Evolutionary conservation across 441 rosid species (phyloP).

Genomic region (Codiaeum variegatum): DNA sequence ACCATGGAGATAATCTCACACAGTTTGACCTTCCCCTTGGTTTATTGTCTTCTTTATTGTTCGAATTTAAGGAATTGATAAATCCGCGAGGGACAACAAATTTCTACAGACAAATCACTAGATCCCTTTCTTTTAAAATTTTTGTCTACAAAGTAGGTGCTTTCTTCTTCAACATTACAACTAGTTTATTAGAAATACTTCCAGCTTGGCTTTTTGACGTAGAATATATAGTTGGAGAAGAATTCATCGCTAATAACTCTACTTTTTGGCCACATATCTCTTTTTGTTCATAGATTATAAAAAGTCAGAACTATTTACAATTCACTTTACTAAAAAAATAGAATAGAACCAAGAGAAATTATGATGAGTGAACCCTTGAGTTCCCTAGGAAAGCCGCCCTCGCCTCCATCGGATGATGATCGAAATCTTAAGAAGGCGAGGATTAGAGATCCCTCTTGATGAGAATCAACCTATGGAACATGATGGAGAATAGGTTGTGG

Average conservation of each 20-base stretch:
- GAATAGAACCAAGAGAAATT: too few species aligned
- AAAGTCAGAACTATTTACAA: too few species aligned
- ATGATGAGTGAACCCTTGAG: too few species aligned
- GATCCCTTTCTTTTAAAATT: constrained; percentile 71
- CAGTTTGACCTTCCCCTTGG: constrained; percentile 47
- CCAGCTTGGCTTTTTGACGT: constrained; percentile 54
- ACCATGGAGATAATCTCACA: constrained; percentile 41
- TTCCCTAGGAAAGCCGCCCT: too few species aligned
- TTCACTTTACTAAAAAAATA: too few species aligned
- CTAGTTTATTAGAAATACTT: constrained; percentile 72
- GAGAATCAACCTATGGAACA: too few species aligned
- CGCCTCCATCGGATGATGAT: too few species aligned
- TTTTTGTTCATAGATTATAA: too few species aligned
- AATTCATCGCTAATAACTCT: constrained; percentile 45
- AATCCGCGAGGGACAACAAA: constrained; percentile 82
- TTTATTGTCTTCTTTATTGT: constrained; percentile 53
- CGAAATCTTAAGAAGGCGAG: too few species aligned
- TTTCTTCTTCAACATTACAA: constrained; percentile 82
- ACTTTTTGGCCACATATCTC: constrained; percentile 36
- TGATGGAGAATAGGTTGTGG: too few species aligned
- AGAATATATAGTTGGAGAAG: constrained; percentile 44
- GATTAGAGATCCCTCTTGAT: too few species aligned
- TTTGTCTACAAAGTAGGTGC: constrained; percentile 76
- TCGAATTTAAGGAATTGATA: constrained; percentile 52
- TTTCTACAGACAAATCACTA: constrained; percentile 86